phyloP scores from a whole-genome alignment of 805 yeast species.

The Hagleromyces aurorensis region DNA sequence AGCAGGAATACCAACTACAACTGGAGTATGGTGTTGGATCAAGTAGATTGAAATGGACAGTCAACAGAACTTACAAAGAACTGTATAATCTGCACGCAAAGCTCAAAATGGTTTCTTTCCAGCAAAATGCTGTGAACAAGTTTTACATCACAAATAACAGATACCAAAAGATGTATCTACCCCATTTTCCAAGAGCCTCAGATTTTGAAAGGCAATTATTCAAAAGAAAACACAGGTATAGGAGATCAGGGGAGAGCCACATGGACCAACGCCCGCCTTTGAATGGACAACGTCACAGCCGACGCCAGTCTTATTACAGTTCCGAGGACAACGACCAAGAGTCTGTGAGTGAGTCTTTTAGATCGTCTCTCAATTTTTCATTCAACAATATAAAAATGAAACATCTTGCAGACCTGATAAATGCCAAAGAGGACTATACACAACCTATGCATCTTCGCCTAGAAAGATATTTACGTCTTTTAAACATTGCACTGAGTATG shows the following conservation, averaged over 20 bases:
- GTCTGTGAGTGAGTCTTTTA: too few relatives aligned
- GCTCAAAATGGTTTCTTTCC: constrained; percentile 47
- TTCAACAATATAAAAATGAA: constrained; percentile 20
- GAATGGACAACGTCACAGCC: neutral
- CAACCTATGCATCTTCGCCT: constrained; percentile 34
- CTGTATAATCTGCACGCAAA: constrained; percentile 62
- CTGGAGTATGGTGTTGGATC: constrained; percentile 88
- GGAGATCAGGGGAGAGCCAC: neutral
- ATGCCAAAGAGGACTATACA: constrained; percentile 19
- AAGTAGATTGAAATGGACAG: constrained; percentile 70
- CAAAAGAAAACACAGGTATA: constrained; percentile 3
- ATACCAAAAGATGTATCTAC: constrained; percentile 20
- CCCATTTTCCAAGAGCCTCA: constrained; percentile 25
- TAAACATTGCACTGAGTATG: constrained; percentile 53
- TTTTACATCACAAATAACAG: constrained; percentile 23
- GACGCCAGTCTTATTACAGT: neutral
- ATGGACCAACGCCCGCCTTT: neutral
- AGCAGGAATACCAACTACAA: constrained; percentile 49
- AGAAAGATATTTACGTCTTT: constrained; percentile 57
- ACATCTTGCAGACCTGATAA: constrained; percentile 25
- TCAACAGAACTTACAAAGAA: constrained; percentile 65
- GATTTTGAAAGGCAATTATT: constrained; percentile 9
- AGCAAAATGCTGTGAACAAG: constrained; percentile 31
- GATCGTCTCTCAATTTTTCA: constrained; percentile 14
- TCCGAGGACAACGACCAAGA: constrained; percentile 1